Percentiles rank a stretch among this genome's conserved stretches.
Conservation (phyloP, 768 basidiomycete genomes). For the Lentinula guzmanii region DNA sequence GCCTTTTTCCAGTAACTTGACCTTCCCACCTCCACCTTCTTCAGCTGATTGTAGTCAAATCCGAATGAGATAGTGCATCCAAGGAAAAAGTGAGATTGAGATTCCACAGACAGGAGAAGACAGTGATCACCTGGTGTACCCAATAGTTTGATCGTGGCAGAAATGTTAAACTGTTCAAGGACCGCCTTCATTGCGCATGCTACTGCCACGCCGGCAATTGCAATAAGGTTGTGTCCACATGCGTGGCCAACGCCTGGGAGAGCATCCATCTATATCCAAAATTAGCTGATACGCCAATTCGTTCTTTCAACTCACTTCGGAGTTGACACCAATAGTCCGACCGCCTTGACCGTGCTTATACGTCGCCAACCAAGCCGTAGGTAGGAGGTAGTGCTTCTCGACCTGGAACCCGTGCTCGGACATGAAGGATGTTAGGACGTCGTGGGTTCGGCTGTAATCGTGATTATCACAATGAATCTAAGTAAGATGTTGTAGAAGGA, state of each 20-base stretch:
- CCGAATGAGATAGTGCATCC: too few relatives aligned
- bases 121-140: constrained; percentile 64
- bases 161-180: constrained; percentile 52
- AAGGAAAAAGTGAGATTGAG: not conserved
- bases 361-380: constrained; percentile 73
- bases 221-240: constrained; percentile 74
- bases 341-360: constrained; percentile 63
- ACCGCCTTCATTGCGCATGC: constrained; percentile 60
- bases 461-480: not conserved
- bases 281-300: not conserved
- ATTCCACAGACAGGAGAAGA: not conserved
- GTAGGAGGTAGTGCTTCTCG: constrained; percentile 50
- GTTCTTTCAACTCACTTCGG: constrained; percentile 38
- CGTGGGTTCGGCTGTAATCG: constrained; percentile 56
- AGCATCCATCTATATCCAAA: constrained; percentile 50
- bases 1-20: constrained; percentile 59
- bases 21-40: constrained; percentile 74
- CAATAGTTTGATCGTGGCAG: constrained; percentile 64
- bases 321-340: constrained; percentile 71
- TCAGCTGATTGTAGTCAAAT: constrained; percentile 42
- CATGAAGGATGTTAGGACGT: constrained; percentile 64
- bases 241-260: constrained; percentile 23
- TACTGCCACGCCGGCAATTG: constrained; percentile 67
- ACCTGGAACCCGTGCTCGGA: constrained; percentile 60
- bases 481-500: not conserved